These are phyloP conservation scores for Rhodamnia rubescens DNA, from an alignment of 345 rosid species.

Conservation along the genomic window DNA sequence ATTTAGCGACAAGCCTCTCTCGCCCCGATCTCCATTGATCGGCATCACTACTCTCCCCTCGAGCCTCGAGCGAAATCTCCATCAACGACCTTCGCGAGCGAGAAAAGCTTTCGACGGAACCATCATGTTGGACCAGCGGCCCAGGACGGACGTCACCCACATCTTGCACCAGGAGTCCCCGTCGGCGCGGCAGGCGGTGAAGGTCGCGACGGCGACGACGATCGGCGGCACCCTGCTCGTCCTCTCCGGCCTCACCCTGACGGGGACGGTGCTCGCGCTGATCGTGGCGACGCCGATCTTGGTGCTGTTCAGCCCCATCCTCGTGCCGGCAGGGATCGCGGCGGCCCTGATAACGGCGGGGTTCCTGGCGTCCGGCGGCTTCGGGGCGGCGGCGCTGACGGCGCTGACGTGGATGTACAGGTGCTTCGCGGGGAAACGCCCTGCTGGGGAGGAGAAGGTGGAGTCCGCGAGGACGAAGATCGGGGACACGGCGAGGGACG, in stretches of 20 bases:
- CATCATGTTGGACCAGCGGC: constrained; percentile 9
- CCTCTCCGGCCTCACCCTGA: constrained; percentile 47
- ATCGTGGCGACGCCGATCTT: constrained; percentile 49
- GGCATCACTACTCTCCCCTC: neutral
- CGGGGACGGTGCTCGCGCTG: constrained; percentile 50
- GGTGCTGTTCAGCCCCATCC: constrained; percentile 62
- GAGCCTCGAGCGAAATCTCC: neutral
- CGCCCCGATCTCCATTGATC: neutral
- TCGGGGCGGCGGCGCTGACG: constrained; percentile 43
- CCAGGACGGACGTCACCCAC: neutral
- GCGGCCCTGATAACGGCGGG: constrained; percentile 45
- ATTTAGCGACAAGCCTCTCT: neutral
- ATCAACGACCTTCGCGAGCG: neutral
- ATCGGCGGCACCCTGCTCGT: constrained; percentile 50
- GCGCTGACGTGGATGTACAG: constrained; percentile 55
- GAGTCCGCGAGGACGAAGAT: constrained; percentile 33
- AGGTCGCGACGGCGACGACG: constrained; percentile 41
- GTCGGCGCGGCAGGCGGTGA: constrained; percentile 21
- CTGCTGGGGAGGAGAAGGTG: constrained; percentile 46
- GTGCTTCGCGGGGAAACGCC: constrained; percentile 50
- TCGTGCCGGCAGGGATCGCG: constrained; percentile 56
- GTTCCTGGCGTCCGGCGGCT: constrained; percentile 51
- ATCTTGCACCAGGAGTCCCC: constrained; percentile 15
- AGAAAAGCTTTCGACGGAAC: neutral
- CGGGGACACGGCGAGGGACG: constrained; percentile 18